phyloP scores from a whole-genome alignment of 2,329 filamentous ascomycete genomes.

The Talaromyces sp. region DNA sequence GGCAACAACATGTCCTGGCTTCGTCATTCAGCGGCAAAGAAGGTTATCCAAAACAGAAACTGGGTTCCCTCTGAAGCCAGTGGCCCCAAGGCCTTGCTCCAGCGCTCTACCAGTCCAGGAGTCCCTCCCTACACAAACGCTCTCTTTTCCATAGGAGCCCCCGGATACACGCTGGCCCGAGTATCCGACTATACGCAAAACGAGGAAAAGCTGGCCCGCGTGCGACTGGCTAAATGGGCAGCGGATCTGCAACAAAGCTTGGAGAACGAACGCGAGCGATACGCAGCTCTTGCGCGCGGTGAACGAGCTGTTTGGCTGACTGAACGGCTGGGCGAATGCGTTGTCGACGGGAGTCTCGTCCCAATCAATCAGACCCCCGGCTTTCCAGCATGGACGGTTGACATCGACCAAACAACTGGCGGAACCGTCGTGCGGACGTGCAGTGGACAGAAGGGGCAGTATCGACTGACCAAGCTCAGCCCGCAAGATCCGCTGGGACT shows the following conservation, averaged over 20 bases:
- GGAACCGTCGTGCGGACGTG: slow-evolving; percentile 21
- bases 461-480: slow-evolving; percentile 36
- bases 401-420: slow-evolving; percentile 21
- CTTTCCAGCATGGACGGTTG: slow-evolving; percentile 21
- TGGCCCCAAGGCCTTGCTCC: slow-evolving; percentile 13
- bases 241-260: slow-evolving; percentile 73
- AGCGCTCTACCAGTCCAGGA: slow-evolving; percentile 15
- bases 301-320: slow-evolving; percentile 68
- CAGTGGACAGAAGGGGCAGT: slow-evolving; percentile 25
- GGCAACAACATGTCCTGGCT: slow-evolving; percentile 74
- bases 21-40: slow-evolving; percentile 75
- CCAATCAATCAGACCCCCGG: slow-evolving; percentile 42
- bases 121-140: slow-evolving; percentile 16
- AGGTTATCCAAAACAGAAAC: slow-evolving; percentile 68
- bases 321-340: slow-evolving; percentile 61
- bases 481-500: slow-evolving; percentile 76
- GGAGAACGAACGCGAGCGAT: slow-evolving; percentile 66
- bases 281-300: slow-evolving; percentile 57
- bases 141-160: slow-evolving; percentile 19
- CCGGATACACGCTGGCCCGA: slow-evolving; percentile 57
- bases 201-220: slow-evolving; percentile 59
- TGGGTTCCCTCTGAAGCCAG: slow-evolving; percentile 1
- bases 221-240: slow-evolving; percentile 79
- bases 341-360: slow-evolving; percentile 60
- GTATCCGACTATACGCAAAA: slow-evolving; percentile 56